Conservation (phyloP, 2,329 filamentous ascomycete species). For the Lachnellula arida region DNA sequence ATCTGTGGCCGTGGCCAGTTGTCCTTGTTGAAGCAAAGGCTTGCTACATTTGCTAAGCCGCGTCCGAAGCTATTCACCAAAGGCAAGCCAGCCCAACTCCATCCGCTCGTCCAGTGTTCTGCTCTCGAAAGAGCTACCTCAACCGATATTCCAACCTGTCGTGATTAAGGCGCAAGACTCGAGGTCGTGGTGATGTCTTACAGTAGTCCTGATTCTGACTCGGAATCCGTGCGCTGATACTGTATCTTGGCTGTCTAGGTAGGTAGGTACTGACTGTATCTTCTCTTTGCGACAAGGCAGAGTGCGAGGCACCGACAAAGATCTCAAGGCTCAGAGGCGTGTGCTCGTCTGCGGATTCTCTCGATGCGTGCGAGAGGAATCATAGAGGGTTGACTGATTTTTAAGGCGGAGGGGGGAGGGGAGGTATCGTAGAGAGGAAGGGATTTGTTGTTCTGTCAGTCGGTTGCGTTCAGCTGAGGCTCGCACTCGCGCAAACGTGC, state of each 20-base stretch:
- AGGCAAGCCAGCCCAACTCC: constrained; percentile 11
- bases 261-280: background rate
- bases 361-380: constrained; percentile 3
- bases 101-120: constrained; percentile 14
- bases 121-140: constrained; percentile 9
- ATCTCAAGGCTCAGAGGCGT: background rate
- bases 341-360: background rate
- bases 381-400: background rate
- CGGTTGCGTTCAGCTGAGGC: background rate
- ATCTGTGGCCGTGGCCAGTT: constrained; percentile 19
- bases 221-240: background rate
- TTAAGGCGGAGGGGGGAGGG: background rate
- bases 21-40: constrained; percentile 9
- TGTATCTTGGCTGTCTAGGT: background rate
- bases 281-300: constrained; percentile 2
- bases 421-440: background rate
- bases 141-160: background rate
- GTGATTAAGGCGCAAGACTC: background rate
- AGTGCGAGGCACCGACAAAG: background rate
- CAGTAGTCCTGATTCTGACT: background rate
- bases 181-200: background rate
- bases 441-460: background rate
- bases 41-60: constrained; percentile 20
- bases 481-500: background rate
- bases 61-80: constrained; percentile 16